Evolutionary conservation across 805 yeast genomes (phyloP).

Genomic region (Lipomyces yamadae): DNA sequence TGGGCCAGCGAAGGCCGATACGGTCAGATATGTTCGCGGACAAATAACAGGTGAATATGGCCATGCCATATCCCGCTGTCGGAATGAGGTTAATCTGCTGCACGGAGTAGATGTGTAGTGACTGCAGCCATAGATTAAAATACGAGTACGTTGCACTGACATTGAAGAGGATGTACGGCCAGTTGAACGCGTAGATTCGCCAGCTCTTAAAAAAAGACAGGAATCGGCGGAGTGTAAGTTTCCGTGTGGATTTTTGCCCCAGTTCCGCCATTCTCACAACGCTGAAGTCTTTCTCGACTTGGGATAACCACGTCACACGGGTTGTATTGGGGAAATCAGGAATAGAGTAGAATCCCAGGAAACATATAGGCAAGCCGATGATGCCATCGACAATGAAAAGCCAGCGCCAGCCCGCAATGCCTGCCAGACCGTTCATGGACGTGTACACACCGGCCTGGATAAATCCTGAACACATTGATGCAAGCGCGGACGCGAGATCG

Average conservation of each 20-base stretch:
- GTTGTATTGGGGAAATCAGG: slow-evolving; percentile 47
- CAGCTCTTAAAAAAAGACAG: slow-evolving; percentile 12
- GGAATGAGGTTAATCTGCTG: slow-evolving; percentile 22
- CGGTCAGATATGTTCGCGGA: slow-evolving; percentile 19
- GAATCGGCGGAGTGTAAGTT: slow-evolving; percentile 12
- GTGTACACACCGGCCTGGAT: slow-evolving; percentile 55
- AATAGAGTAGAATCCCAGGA: slow-evolving; percentile 50
- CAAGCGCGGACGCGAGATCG: slow-evolving; percentile 49
- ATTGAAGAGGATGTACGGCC: slow-evolving; percentile 23
- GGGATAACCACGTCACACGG: slow-evolving; percentile 10
- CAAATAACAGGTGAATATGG: slow-evolving; percentile 6
- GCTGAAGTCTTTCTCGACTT: slow-evolving; percentile 14
- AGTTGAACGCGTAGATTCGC: slow-evolving; percentile 20
- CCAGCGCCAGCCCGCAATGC: slow-evolving; percentile 48
- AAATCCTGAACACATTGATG: slow-evolving; percentile 54
- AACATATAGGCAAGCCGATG: slow-evolving; percentile 47
- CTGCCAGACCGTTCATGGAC: slow-evolving; percentile 34
- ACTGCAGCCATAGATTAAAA: slow-evolving; percentile 22
- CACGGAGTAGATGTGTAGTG: slow-evolving; percentile 15
- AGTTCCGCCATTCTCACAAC: slow-evolving; percentile 16
- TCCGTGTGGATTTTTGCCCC: slow-evolving; percentile 11
- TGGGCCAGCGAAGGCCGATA: slow-evolving; percentile 13
- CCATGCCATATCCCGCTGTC: slow-evolving; percentile 21
- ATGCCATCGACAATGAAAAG: slow-evolving; percentile 57
- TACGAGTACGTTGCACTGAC: slow-evolving; percentile 8